phyloP scores from a whole-genome alignment of 805 yeast species.

The Saccharomycopsis guyanensis region DNA sequence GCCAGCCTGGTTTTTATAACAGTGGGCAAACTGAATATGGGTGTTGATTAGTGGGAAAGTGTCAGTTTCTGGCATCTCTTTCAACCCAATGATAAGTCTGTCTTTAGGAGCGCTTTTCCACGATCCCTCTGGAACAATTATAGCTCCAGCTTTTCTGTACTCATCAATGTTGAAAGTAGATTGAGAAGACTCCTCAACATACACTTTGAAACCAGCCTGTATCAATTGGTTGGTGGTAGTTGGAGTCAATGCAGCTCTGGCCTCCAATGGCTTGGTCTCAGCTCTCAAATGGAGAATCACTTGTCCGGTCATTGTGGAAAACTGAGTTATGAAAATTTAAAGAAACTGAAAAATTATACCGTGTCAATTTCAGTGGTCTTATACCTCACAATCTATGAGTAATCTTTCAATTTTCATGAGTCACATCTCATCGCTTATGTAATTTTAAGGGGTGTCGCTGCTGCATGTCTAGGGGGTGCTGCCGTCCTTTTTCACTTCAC shows the following conservation, averaged over 20 bases:
- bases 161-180: slow-evolving; percentile 73
- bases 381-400: not conserved
- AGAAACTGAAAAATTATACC: not conserved
- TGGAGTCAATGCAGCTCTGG: slow-evolving; percentile 95
- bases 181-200: slow-evolving; percentile 81
- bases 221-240: slow-evolving; percentile 74
- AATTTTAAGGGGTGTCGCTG: too few relatives aligned
- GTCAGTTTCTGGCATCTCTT: slow-evolving; percentile 87
- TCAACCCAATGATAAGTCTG: slow-evolving; percentile 85
- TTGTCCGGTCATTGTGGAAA: slow-evolving; percentile 25
- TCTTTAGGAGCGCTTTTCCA: slow-evolving; percentile 91
- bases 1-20: slow-evolving; percentile 96
- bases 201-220: slow-evolving; percentile 82
- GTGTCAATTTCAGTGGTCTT: not conserved
- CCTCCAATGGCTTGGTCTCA: slow-evolving; percentile 94
- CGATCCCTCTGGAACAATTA: slow-evolving; percentile 84
- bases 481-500: not conserved
- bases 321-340: not conserved
- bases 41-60: slow-evolving; percentile 90
- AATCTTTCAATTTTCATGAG: not conserved
- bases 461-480: too few relatives aligned
- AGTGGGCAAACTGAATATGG: slow-evolving; percentile 98
- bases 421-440: not conserved
- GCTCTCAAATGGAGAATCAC: slow-evolving; percentile 87
- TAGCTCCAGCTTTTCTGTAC: slow-evolving; percentile 74